These are phyloP conservation scores for Bathelium albidoporum DNA, from an alignment of 495 filamentous ascomycete genomes.

Conservation along the genomic window DNA sequence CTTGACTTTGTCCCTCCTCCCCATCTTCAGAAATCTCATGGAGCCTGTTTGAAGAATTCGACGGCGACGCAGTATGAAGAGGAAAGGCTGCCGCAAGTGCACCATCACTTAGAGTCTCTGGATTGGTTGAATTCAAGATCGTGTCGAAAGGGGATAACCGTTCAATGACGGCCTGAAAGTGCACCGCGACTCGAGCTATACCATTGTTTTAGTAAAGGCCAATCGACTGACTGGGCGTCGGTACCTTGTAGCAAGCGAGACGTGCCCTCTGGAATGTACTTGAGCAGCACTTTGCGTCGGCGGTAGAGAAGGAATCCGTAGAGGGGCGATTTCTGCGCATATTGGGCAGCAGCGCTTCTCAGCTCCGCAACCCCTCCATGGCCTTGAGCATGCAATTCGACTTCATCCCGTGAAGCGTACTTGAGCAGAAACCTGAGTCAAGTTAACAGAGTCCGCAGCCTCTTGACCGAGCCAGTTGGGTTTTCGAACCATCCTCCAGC, in stretches of 20 bases:
- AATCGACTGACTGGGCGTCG: not conserved
- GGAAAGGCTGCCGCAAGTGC: slow-evolving; percentile 81
- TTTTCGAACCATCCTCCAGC: slow-evolving; percentile 85
- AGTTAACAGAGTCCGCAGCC: not conserved
- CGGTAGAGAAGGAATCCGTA: slow-evolving; percentile 89
- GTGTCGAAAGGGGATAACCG: slow-evolving; percentile 83
- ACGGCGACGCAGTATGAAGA: slow-evolving; percentile 78
- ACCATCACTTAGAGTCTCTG: slow-evolving; percentile 76
- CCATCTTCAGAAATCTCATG: slow-evolving; percentile 83
- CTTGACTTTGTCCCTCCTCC: slow-evolving; percentile 45
- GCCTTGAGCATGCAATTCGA: slow-evolving; percentile 67
- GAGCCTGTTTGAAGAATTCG: slow-evolving; percentile 73
- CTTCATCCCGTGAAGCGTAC: slow-evolving; percentile 79
- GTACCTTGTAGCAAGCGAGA: slow-evolving; percentile 85
- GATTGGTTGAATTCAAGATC: slow-evolving; percentile 56
- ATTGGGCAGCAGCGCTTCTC: slow-evolving; percentile 62
- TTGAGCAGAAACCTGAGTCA: slow-evolving; percentile 78
- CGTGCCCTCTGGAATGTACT: slow-evolving; percentile 81
- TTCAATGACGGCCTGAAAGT: slow-evolving; percentile 79
- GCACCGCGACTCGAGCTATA: slow-evolving; percentile 82
- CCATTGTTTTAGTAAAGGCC: slow-evolving; percentile 2
- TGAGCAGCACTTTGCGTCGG: slow-evolving; percentile 80
- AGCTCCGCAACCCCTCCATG: slow-evolving; percentile 78
- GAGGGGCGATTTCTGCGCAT: slow-evolving; percentile 73
- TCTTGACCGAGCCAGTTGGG: slow-evolving; percentile 4